Evolutionary conservation across 73 alveolate genomes (phyloP), one percentile per base, ranked within the genome.

Genomic region (Tetrahymena borealis): DNA sequence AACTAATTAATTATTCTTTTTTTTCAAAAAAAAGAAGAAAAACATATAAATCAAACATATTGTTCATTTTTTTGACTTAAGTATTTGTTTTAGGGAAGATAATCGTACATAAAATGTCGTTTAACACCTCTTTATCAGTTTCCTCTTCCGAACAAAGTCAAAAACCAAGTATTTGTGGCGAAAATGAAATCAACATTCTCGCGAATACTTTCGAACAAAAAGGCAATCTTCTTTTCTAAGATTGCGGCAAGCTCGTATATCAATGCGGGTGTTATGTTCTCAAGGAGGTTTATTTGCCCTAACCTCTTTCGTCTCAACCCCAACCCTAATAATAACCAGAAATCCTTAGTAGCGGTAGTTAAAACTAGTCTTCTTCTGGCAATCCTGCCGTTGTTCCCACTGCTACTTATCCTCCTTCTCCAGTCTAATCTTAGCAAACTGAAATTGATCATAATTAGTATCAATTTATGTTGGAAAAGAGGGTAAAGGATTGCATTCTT

Each of bases 231-330:
- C 85, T 60, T 18, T 60, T 60, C 85, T 60, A 32, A 24, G 85
- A 60, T 60, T n/a, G 28, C n/a, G 85, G 85, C 85, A 60, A 60
- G 85, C 85, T 60, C 85, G 85, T 60, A 24, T 60, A 60, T 60
- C 15, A 60, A 60, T 60, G 33, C 33, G 85, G 85, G 85, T 60
- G 7, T n/a, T 60, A 60, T n/a, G 85, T 60, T n/a, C 85, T 60
- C 85, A 60, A 60, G 85, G 85, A 60, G 85, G 85, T 60, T 60
- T 60, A 60, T 35, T 60, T 60, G 85, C 85, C 85, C 28, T 60
- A 60, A n/a, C n/a, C n/a, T n/a, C n/a, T n/a, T n/a, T n/a, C n/a
- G 85, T 24, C 28, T 60, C 85, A 60, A 60, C 13, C n/a, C 6
- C 16, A 60, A 20, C 9, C 85, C 85, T 60, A 60, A 35, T 35